Conservation (phyloP, 805 yeast genomes). For the Starmerella bacillaris region DNA sequence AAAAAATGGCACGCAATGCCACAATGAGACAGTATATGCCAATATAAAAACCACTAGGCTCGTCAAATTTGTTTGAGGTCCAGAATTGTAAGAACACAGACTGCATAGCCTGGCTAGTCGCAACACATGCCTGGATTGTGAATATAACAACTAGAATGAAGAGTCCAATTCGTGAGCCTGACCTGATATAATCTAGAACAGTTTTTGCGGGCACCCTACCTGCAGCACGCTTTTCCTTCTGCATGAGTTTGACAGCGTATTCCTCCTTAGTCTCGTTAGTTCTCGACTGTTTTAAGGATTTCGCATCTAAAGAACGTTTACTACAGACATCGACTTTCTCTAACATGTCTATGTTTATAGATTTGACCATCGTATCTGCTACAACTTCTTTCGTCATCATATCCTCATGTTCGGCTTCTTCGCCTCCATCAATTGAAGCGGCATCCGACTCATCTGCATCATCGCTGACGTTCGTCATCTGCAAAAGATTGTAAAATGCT, state of each 20-base stretch:
- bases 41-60: conserved; percentile 41
- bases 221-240: conserved; percentile 20
- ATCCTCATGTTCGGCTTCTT: too few relatives aligned
- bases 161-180: conserved; percentile 23
- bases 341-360: neutral
- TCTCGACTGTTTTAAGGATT: too few relatives aligned
- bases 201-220: conserved; percentile 25
- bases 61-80: conserved; percentile 39
- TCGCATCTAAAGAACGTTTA: too few relatives aligned
- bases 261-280: neutral
- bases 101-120: conserved; percentile 28
- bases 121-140: conserved; percentile 26
- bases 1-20: conserved; percentile 35
- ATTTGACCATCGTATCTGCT: neutral
- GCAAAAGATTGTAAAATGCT: conserved; percentile 3
- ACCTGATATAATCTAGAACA: conserved; percentile 37
- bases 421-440: too few relatives aligned
- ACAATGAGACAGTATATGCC: conserved; percentile 40
- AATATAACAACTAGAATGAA: conserved; percentile 12
- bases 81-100: conserved; percentile 49
- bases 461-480: neutral
- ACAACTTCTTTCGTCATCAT: neutral
- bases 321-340: neutral
- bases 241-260: conserved; percentile 16
- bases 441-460: too few relatives aligned